Percentiles rank a stretch among this genome's conserved stretches.
Conservation (phyloP, 441 rosid species). For the Sinapis alba region DNA sequence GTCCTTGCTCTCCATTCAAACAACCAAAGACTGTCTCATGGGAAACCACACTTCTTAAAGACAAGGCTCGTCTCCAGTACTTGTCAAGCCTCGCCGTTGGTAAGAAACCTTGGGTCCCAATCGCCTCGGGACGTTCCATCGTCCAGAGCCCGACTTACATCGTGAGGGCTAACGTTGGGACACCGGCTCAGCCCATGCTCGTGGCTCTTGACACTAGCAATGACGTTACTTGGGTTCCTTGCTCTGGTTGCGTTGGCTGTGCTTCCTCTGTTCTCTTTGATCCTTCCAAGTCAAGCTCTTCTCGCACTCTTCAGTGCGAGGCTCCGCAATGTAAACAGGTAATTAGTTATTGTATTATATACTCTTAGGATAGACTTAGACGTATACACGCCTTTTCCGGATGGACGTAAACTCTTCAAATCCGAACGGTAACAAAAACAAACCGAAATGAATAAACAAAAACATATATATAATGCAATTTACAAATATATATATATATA, state of each 20-base stretch:
- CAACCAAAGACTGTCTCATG: conserved; percentile 63
- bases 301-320: conserved; percentile 56
- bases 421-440: background rate
- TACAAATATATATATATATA: background rate
- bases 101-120: conserved; percentile 68
- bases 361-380: background rate
- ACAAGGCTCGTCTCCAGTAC: conserved; percentile 70
- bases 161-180: conserved; percentile 69
- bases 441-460: background rate
- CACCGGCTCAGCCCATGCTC: conserved; percentile 82
- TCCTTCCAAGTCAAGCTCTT: conserved; percentile 60
- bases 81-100: conserved; percentile 62
- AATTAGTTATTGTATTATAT: background rate
- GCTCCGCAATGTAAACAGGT: conserved; percentile 78
- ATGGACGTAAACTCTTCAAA: background rate
- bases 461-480: no score
- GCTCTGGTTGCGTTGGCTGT: conserved; percentile 87
- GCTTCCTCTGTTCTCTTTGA: conserved; percentile 54
- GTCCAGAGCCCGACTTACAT: conserved; percentile 86
- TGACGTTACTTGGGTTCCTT: conserved; percentile 88
- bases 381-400: background rate
- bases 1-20: conserved; percentile 82
- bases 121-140: conserved; percentile 81
- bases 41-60: conserved; percentile 74
- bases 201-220: conserved; percentile 90